Evolutionary conservation across 371 early-diverging fungal genomes (phyloP).

Genomic region (Circinella umbellata): DNA sequence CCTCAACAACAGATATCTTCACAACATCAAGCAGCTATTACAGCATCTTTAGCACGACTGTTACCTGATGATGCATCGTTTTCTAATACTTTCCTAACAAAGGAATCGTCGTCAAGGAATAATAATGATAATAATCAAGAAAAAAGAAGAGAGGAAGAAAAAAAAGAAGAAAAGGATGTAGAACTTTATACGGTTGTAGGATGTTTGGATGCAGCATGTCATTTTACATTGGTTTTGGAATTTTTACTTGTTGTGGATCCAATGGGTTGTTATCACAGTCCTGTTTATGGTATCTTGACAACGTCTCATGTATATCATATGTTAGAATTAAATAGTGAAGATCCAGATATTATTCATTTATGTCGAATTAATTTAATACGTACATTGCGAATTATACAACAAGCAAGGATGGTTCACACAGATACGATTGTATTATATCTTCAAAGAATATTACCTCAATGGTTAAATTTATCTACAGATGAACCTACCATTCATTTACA

Average conservation of each 20-base stretch:
- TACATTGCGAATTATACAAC: constrained; percentile 31
- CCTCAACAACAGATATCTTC: neutral
- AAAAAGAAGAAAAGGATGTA: neutral
- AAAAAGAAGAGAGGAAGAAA: too few species aligned
- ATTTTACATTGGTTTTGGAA: constrained; percentile 44
- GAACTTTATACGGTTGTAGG: constrained; percentile 34
- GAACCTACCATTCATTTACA: constrained; percentile 20
- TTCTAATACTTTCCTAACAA: too few species aligned
- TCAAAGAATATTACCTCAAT: constrained; percentile 30
- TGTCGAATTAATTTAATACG: constrained; percentile 43
- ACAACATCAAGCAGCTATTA: neutral
- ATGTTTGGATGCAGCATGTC: constrained; percentile 27
- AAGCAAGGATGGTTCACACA: constrained; percentile 23
- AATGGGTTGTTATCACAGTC: constrained; percentile 43
- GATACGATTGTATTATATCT: constrained; percentile 36
- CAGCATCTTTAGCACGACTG: neutral
- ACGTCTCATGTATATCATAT: constrained; percentile 35
- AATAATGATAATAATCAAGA: too few species aligned
- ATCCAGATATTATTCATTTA: constrained; percentile 26
- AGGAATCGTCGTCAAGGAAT: too few species aligned
- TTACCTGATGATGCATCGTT: constrained; percentile 2
- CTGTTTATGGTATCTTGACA: constrained; percentile 36
- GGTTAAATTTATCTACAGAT: constrained; percentile 13
- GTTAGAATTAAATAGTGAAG: constrained; percentile 23
- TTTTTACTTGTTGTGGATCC: constrained; percentile 31